Evolutionary conservation across 345 rosid species (phyloP).

Genomic region (Gossypium rotundifolium): DNA sequence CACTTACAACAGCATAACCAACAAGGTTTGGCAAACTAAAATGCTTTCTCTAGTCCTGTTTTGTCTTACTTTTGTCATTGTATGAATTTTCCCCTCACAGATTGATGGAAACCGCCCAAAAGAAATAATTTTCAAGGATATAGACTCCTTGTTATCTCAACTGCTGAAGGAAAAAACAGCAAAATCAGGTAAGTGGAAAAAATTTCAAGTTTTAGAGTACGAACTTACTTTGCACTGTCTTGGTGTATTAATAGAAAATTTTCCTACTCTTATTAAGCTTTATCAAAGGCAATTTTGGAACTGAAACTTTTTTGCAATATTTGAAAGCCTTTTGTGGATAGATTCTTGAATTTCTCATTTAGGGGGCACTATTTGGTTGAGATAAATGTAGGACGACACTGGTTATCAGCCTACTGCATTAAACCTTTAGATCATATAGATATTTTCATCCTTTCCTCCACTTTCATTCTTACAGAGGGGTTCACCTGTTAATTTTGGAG

Average conservation of each 20-base stretch:
- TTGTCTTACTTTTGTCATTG: not conserved
- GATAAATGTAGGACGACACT: not conserved
- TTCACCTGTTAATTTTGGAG: not conserved
- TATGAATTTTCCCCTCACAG: slow-evolving; percentile 30
- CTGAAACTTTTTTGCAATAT: not conserved
- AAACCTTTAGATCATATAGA: not conserved
- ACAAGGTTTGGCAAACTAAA: slow-evolving; percentile 39
- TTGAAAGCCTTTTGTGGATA: not conserved
- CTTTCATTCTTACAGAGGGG: not conserved
- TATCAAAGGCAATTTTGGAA: slow-evolving; percentile 4
- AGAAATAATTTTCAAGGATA: slow-evolving; percentile 61
- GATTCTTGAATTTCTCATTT: slow-evolving; percentile 7
- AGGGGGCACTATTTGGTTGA: not conserved
- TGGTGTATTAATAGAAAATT: not conserved
- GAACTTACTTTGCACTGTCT: not conserved
- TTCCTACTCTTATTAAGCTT: not conserved
- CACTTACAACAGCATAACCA: slow-evolving; percentile 51
- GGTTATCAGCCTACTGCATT: not conserved
- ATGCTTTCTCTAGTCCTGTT: not conserved
- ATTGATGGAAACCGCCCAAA: slow-evolving; percentile 70
- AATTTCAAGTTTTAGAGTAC: slow-evolving; percentile 15
- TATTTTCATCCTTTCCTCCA: not conserved
- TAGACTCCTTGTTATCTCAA: slow-evolving; percentile 52
- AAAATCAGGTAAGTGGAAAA: slow-evolving; percentile 26
- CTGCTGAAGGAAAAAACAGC: slow-evolving; percentile 33